phyloP scores from a whole-genome alignment of 1,139 yeast species.

The Candida tetrigidarum region DNA sequence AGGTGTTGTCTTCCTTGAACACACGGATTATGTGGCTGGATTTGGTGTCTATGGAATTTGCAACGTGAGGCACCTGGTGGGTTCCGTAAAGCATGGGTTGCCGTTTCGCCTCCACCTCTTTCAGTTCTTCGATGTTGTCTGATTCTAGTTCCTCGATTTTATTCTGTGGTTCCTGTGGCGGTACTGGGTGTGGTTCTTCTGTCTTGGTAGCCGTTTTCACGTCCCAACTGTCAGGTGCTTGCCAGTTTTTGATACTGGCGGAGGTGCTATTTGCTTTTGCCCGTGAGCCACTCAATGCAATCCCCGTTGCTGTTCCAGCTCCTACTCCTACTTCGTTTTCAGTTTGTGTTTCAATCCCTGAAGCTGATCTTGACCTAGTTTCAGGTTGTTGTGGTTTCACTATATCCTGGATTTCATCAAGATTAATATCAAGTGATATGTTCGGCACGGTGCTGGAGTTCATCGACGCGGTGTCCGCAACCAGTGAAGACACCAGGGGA shows the following conservation, averaged over 20 bases:
- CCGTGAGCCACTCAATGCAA: no score
- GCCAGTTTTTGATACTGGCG: constrained; percentile 43
- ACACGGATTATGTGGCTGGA: constrained; percentile 65
- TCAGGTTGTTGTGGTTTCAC: constrained; percentile 31
- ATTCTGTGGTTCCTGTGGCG: not conserved
- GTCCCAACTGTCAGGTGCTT: constrained; percentile 84
- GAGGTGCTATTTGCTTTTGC: constrained; percentile 1
- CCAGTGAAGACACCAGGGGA: not conserved
- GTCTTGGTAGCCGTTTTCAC: constrained; percentile 41
- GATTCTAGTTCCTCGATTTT: not conserved
- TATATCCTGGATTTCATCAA: constrained; percentile 60
- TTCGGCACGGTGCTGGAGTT: constrained; percentile 1
- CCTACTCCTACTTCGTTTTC: no score
- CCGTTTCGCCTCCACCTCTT: constrained; percentile 7
- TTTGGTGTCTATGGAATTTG: constrained; percentile 20
- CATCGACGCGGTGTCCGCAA: not conserved
- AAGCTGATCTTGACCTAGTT: constrained; percentile 8
- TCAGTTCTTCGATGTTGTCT: not conserved
- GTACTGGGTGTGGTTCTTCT: constrained; percentile 8
- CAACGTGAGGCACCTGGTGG: constrained; percentile 30
- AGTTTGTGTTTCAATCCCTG: no score
- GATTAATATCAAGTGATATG: constrained; percentile 41
- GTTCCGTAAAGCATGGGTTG: constrained; percentile 44
- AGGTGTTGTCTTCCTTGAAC: constrained; percentile 80
- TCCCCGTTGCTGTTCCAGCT: no score